Evolutionary conservation across 2,329 filamentous ascomycete species (phyloP).

Genomic region (Trichocomaceae sp.): DNA sequence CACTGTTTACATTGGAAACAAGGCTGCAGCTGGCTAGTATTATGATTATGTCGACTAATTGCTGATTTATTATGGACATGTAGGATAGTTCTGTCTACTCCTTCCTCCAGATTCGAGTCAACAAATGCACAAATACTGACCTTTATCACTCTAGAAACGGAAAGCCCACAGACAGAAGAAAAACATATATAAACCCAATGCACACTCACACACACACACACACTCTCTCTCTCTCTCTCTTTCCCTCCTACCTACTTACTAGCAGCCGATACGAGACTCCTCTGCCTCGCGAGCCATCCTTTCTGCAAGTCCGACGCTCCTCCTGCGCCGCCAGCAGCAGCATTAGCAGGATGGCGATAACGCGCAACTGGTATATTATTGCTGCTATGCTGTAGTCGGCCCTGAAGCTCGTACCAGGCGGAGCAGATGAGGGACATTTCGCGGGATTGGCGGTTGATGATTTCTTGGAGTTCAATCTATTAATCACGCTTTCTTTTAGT

Average conservation of each 20-base stretch:
- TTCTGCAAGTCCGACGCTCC: conserved; percentile 32
- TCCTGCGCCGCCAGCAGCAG: conserved; percentile 21
- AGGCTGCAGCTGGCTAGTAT: not conserved
- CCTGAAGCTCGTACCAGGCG: conserved; percentile 43
- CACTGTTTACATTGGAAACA: not conserved
- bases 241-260: conserved; percentile 7
- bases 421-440: conserved; percentile 42
- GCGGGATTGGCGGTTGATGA: conserved; percentile 35
- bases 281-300: conserved; percentile 42
- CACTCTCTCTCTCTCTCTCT: not conserved
- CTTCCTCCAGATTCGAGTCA: not conserved
- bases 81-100: not conserved
- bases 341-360: conserved; percentile 30
- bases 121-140: not conserved
- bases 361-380: conserved; percentile 35
- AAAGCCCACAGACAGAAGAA: not conserved
- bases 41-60: not conserved
- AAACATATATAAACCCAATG: not conserved
- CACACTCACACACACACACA: not conserved
- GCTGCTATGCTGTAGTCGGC: conserved; percentile 38
- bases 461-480: conserved; percentile 35
- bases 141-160: not conserved
- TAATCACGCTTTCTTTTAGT: not conserved
- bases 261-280: conserved; percentile 34
- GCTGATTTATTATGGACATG: not conserved